Evolutionary conservation across 805 yeast genomes (phyloP), one percentile per base, ranked within the genome.

Genomic region (Metschnikowia continentalis): DNA sequence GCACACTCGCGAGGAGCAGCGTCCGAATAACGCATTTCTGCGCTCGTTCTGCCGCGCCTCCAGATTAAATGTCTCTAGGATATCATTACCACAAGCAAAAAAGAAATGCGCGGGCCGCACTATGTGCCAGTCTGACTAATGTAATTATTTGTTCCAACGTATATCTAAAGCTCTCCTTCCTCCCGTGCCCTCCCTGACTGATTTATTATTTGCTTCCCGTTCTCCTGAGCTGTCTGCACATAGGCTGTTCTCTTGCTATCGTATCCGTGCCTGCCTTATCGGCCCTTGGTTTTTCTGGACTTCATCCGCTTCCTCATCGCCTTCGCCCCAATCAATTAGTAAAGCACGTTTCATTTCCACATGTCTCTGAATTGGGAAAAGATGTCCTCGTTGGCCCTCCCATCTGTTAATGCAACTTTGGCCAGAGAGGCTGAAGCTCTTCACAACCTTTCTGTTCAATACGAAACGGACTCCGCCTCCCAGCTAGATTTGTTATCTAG

Each of bases 351-450:
- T 33, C 17, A 33, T 13, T 19, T 37, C 15, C 38, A 19, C 32
- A 46, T 40, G 46, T 37, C 52, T 4, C 45, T 48, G 20, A 55
- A 44, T 32, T 48, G 49, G 48, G 54, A 54, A 20, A 54, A 52
- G 13, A 35, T 56, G 17, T 43, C 57, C 3, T 53, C 50, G 5
- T 38, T 49, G 11, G 76, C 64, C 20, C 47, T 60, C 49, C 74
- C 14, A 66, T 79, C 66, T 54, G 68, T 71, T 19, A 61, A 68
- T 15, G 59, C 69, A 35, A 75, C 83, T 0, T 62, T 83, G 22
- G 58, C 65, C 5, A 64, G 63, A 49, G 85, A 83, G 59, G 68
- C 74, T 4, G 74, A 71, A 40, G 82, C 87, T 3, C 66, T 80
- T 11, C 59, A 60, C 6, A 70, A 76, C 52, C 63, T 83, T 46